phyloP scores from a whole-genome alignment of 2,329 filamentous ascomycete genomes.

The Pseudopyrenochaeta lycopersici region DNA sequence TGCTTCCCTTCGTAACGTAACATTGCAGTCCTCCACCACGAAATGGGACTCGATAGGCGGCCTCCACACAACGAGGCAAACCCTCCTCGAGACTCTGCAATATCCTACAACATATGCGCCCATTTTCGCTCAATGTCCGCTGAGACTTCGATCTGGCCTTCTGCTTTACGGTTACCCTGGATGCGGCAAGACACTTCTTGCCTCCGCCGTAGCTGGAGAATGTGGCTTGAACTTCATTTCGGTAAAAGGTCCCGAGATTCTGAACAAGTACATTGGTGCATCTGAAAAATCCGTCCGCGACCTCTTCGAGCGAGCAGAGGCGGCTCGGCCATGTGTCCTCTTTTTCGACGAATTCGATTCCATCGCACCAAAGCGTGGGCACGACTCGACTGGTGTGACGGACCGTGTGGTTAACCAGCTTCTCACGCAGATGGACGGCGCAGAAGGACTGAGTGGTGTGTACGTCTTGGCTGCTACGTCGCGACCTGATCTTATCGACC shows the following conservation, averaged over 20 bases:
- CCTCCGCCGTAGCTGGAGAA: conserved; percentile 96
- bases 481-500: conserved; percentile 93
- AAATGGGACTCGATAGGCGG: conserved; percentile 94
- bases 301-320: conserved; percentile 89
- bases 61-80: conserved; percentile 82
- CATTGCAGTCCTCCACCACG: conserved; percentile 89
- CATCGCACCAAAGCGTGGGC: conserved; percentile 95
- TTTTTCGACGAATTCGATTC: conserved; percentile 99
- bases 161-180: conserved; percentile 95
- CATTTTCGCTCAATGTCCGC: conserved; percentile 94
- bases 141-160: conserved; percentile 91
- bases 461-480: conserved; percentile 96
- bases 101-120: conserved; percentile 98
- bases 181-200: conserved; percentile 94
- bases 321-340: conserved; percentile 89
- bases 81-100: conserved; percentile 92
- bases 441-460: conserved; percentile 91
- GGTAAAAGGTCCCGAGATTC: conserved; percentile 96
- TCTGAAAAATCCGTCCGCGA: conserved; percentile 96
- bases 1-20: conserved; percentile 92
- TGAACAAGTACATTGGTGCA: conserved; percentile 99
- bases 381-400: conserved; percentile 97
- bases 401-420: conserved; percentile 98
- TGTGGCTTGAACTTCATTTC: conserved; percentile 98
- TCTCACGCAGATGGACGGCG: conserved; percentile 98